Conservation (phyloP, 371 early-diverging fungal genomes). For the Rhizopus sp. region DNA sequence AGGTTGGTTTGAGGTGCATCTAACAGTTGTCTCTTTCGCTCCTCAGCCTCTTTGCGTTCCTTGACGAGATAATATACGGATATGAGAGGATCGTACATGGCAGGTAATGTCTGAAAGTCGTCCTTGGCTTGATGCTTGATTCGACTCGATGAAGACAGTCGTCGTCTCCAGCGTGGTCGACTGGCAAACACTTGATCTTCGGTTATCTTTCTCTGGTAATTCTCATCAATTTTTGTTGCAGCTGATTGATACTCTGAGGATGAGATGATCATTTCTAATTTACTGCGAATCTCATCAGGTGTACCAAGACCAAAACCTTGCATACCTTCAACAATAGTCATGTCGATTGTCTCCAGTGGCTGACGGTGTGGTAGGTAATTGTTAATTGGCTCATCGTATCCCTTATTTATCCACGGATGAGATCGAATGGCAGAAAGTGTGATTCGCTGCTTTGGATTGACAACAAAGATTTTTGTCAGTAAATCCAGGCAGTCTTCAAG, state of each 20-base stretch:
- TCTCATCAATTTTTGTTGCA: slow-evolving; percentile 38
- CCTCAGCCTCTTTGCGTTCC: slow-evolving; percentile 59
- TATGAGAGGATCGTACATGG: slow-evolving; percentile 68
- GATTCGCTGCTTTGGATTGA: slow-evolving; percentile 60
- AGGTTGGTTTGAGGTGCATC: slow-evolving; percentile 8
- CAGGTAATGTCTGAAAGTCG: slow-evolving; percentile 45
- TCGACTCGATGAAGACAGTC: slow-evolving; percentile 9
- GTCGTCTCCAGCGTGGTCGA: slow-evolving; percentile 25
- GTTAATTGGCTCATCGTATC: slow-evolving; percentile 51
- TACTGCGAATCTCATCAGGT: slow-evolving; percentile 30
- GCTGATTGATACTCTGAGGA: slow-evolving; percentile 36
- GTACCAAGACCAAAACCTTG: slow-evolving; percentile 48
- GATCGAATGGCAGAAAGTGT: slow-evolving; percentile 57
- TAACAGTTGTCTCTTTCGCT: slow-evolving; percentile 26
- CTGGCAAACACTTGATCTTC: slow-evolving; percentile 22
- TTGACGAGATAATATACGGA: slow-evolving; percentile 88
- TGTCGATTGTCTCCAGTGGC: slow-evolving; percentile 36
- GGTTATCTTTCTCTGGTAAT: slow-evolving; percentile 18
- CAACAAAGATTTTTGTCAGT: slow-evolving; percentile 66
- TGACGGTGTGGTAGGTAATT: slow-evolving; percentile 43
- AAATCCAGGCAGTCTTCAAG: slow-evolving; percentile 64
- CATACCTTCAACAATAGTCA: slow-evolving; percentile 46
- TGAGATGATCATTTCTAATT: slow-evolving; percentile 31
- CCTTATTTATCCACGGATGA: slow-evolving; percentile 77
- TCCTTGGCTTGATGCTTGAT: slow-evolving; percentile 21